Base-by-base conservation (phyloP, 305 asterid species). In the Fraxinus greggii region DNA sequence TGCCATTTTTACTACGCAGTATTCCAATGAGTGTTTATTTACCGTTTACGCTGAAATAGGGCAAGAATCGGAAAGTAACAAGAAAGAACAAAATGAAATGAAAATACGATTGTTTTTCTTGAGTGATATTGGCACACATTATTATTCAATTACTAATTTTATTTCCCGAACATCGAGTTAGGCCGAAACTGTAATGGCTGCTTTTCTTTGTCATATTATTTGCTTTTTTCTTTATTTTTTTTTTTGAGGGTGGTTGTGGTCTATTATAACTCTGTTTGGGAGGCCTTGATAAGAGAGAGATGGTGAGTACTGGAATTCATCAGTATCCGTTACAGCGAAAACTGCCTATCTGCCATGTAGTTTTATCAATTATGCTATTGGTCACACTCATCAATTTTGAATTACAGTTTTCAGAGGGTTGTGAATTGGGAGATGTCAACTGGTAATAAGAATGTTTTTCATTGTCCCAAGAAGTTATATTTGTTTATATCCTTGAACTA, bases 401-500 rank as follows among this genome's bases (percentile, higher is more conserved):
- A 45, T 45, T 45, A 45, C 56, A 13, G n/a, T 45, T 45, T 13
- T 15, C 56, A 3, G 56, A 45, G 61, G 23, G 61, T 51, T 51
- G 61, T 51, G 23, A 51, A 4, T 51, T 51, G 61, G 61, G 61
- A 51, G 61, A 51, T 51, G 23, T 5, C 61, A 45, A 12, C 54
- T 12, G 54, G n/a, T 45, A 45, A 45, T 45, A 45, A 12, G 54
- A 45, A 45, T 45, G n/a, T 45, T 45, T 17, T 51, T 51, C 23
- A 17, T 51, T n/a, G 23, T 51, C 21, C 61, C 23, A 51, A 17
- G 23, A 17, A 17, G 61, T n/a, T 51, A 17, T 51, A 5, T 51
- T 17, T 51, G 9, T 51, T 51, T n/a, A 89, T 26, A 87, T 93
- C 54, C 84, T 91, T 67, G 92, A 91, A 76, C 90, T 93, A 54